A percentile compares a stretch with the other conserved stretches of the same genome.
phyloP scores from a whole-genome alignment of 2,329 filamentous ascomycete species.

The Neonectria ditissima region DNA sequence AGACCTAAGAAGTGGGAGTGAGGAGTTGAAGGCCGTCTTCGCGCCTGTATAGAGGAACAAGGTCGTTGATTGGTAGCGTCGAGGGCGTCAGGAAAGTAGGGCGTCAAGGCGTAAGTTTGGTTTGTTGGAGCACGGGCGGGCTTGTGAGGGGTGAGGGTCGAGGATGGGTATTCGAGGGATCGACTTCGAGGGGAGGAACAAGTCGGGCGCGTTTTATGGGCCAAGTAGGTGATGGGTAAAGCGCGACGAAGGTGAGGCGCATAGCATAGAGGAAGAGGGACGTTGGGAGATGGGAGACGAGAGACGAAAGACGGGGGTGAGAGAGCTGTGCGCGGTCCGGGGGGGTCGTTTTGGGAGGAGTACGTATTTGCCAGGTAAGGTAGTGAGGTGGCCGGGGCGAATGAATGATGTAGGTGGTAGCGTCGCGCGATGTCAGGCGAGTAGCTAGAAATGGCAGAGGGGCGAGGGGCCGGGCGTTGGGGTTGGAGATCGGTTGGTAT shows the following conservation, averaged over 20 bases:
- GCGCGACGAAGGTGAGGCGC: constrained; percentile 20
- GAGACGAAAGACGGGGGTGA: constrained; percentile 17
- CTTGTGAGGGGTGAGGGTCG: constrained; percentile 16
- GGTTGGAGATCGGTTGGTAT: constrained; percentile 20
- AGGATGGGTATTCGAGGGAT: constrained; percentile 13
- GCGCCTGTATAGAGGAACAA: constrained; percentile 39
- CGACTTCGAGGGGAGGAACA: constrained; percentile 13
- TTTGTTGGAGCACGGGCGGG: constrained; percentile 32
- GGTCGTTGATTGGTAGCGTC: constrained; percentile 47
- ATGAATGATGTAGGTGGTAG: constrained; percentile 18
- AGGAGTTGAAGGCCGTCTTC: constrained; percentile 40
- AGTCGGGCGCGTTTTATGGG: constrained; percentile 22
- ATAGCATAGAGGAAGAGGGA: constrained; percentile 23
- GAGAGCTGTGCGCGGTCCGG: constrained; percentile 23
- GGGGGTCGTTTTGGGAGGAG: constrained; percentile 21
- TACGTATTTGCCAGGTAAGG: constrained; percentile 27
- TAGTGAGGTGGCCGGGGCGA: neutral
- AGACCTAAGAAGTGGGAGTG: constrained; percentile 35
- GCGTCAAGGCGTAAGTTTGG: constrained; percentile 41
- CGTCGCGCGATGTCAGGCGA: constrained; percentile 30
- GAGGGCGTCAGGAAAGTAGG: constrained; percentile 39
- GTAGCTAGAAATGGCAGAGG: constrained; percentile 7
- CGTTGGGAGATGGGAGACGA: constrained; percentile 18
- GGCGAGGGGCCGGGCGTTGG: constrained; percentile 22
- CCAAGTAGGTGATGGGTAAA: constrained; percentile 13